Evolutionary conservation across 164 flowering plant species (phyloP), one percentile per base, ranked within the genome.

Genomic region (Berberis vulgaris): DNA sequence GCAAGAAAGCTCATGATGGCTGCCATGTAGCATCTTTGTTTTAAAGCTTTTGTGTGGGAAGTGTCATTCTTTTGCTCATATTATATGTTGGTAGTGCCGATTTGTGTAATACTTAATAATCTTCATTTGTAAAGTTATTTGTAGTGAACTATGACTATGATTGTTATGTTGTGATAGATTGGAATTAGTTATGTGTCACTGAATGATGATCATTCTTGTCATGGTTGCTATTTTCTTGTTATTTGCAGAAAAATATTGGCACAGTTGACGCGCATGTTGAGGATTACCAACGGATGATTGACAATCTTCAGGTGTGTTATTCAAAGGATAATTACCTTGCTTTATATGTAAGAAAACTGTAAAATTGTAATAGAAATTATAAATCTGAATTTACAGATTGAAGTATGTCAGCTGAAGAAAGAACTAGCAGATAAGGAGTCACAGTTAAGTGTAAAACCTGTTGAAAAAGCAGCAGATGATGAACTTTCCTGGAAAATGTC

Each of bases 261-360:
- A 85, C 97, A 2, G 60, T 88, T 9, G 87, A 91, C 71, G 81
- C 87, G 53, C 94, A 86, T 77, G 91, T 91, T 58, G 83, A 87
- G 68, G 97, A 88, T 68, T 91, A 91, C 77, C 97, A 88, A 67
- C 72, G 86, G 71, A 91, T 91, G 91, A 91, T 91, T 61, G 96
- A 88, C 76, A 78, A 72, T 77, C 97, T 91, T 75, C 96, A 91
- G 84, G 97, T 86, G 59, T 64, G 54, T 11, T 1, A 4, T 52
- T 3, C 11, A 52, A 52, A 6, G 26, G 8, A 52, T 52, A 11
- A 52, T 52, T 52, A 10, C 11, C n/a, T 7, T 2, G 45, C 49
- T 64, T 42, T 59, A n/a, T 8, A 12, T 41, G 65, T 41, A 5
- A 44, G 50, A 40, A 26, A 39, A n/a, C 10, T 39, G 26, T 64